Evolutionary conservation across 345 rosid species (phyloP).

Genomic region (Populus deltoides): DNA sequence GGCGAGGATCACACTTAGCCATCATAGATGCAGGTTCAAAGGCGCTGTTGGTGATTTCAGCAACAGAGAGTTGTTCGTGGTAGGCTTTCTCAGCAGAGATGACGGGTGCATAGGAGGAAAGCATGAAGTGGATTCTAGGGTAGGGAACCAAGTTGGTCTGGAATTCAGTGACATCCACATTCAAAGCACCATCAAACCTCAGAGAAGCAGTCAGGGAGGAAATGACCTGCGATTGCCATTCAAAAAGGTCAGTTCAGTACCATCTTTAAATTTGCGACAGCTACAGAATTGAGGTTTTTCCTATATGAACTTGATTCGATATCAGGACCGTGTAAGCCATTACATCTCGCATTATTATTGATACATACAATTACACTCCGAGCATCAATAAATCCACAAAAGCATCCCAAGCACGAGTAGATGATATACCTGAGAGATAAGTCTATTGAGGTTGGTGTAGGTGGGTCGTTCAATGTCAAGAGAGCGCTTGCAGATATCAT

Average conservation of each 20-base stretch:
- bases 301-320: too few species aligned
- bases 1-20: constrained; percentile 33
- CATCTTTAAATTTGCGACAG: neutral
- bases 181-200: constrained; percentile 32
- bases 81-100: constrained; percentile 32
- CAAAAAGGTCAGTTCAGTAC: neutral
- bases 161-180: constrained; percentile 33
- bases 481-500: constrained; percentile 31
- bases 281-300: too few species aligned
- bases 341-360: too few species aligned
- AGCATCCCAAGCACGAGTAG: neutral
- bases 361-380: neutral
- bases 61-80: constrained; percentile 27
- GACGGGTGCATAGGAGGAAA: constrained; percentile 29
- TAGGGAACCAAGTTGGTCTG: constrained; percentile 31
- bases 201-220: constrained; percentile 29
- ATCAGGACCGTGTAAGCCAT: too few species aligned
- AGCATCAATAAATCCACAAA: neutral
- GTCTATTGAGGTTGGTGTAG: constrained; percentile 30
- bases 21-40: constrained; percentile 32
- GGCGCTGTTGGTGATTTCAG: constrained; percentile 31
- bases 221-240: constrained; percentile 12
- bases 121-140: constrained; percentile 34
- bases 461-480: constrained; percentile 33
- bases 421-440: constrained; percentile 22